These are phyloP conservation scores for Eucalyptus tenuipes DNA, from an alignment of 345 rosid species.

Conservation along the genomic window DNA sequence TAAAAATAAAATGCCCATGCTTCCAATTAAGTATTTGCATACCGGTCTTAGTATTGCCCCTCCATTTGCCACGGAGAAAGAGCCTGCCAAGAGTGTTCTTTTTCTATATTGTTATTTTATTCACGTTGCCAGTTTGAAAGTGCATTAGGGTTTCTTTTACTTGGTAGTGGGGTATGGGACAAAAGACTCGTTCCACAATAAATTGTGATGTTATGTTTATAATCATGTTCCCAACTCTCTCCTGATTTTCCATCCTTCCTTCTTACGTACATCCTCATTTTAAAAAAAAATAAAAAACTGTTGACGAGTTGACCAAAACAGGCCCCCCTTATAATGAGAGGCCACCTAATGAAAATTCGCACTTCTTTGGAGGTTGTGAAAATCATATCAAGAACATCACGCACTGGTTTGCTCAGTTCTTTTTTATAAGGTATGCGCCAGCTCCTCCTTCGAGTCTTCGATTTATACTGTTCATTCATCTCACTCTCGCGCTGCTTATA, in stretches of 20 bases:
- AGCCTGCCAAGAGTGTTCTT: no score
- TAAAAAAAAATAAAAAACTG: fast-evolving
- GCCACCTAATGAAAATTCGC: background rate
- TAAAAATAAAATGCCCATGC: no score
- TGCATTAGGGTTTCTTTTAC: no score
- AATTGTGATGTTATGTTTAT: no score
- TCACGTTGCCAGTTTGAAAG: no score
- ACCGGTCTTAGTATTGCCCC: no score
- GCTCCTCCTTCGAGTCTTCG: background rate
- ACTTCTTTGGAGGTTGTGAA: background rate
- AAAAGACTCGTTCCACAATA: no score
- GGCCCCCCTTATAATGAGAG: background rate
- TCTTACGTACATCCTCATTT: background rate
- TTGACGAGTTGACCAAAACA: background rate
- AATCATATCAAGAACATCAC: background rate
- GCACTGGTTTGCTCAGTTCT: background rate
- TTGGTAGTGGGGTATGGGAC: no score
- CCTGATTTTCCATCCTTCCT: background rate
- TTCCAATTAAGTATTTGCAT: no score
- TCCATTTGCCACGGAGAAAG: no score
- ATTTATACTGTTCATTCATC: background rate
- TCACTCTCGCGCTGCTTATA: background rate
- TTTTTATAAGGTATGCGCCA: background rate
- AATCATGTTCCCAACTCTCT: background rate
- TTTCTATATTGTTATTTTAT: no score